Evolutionary conservation across 1,139 yeast genomes (phyloP), one percentile per base, ranked within the genome.

Genomic region (Nematodospora anomalae): DNA sequence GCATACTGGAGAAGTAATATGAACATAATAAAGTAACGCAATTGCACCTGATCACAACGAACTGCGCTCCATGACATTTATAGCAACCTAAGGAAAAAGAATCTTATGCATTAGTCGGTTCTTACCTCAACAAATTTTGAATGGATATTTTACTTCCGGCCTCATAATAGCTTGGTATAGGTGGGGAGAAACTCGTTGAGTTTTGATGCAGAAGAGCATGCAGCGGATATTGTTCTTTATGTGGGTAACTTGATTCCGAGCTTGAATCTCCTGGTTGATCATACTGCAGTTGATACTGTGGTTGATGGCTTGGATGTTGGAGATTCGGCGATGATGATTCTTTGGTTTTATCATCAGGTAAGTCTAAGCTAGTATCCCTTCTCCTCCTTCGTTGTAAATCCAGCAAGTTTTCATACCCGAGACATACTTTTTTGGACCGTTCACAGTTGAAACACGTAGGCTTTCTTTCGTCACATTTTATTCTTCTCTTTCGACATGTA

Each of bases 371-470:
- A 16, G 44, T 43, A 28, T 45, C 49, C 33, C 49, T 28, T 5
- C 32, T 29, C 31, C 35, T 38, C 25, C 45, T 37, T 23, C 42
- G 43, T 32, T 37, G 44, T 24, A 33, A 32, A 28, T 41, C 42
- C 26, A 38, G 37, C 26, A 58, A 45, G 36, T 57, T 58, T 47
- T 70, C 86, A 53, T 83, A 83, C 3, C 88, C 89, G 9, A 81
- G 62, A 51, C 95, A 85, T 10, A 76, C 74, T 45, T 85, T 79
- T 45, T 79, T 79, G 31, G 83, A 73, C 45, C 85, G 74, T 50
- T 79, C 84, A 56, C 95, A 85, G 56, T 85, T 84, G 51, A 66
- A 70, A 53, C 94, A 85, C 35, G 74, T 71, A 1, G 92, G 92
- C 48, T 80, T 83, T 35, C 82, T 62, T 58, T 83, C 92, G 54